Evolutionary conservation across 2,329 filamentous ascomycete species (phyloP).

Genomic region (Cadophora malorum): DNA sequence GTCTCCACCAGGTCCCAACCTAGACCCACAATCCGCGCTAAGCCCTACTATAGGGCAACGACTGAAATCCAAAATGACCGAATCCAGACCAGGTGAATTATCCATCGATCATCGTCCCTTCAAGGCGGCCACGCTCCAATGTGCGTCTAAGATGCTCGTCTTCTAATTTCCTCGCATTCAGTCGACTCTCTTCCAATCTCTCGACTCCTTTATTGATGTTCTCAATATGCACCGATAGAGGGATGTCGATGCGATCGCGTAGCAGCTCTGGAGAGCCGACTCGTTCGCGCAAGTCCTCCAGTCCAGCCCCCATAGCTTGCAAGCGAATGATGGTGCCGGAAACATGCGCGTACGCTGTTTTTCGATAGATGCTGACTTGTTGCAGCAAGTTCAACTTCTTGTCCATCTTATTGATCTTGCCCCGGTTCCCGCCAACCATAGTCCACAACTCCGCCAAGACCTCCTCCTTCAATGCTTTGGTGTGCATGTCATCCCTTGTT

Average conservation of each 20-base stretch:
- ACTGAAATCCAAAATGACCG: not conserved
- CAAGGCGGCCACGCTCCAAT: conserved; percentile 54
- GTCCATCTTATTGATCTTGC: conserved; percentile 64
- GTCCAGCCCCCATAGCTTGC: conserved; percentile 71
- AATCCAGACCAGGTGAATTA: conserved; percentile 21
- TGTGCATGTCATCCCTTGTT: conserved; percentile 64
- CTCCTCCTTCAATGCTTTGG: conserved; percentile 66
- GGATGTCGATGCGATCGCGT: conserved; percentile 59
- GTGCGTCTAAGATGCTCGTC: conserved; percentile 62
- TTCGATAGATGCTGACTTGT: conserved; percentile 70
- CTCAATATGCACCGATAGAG: conserved; percentile 76
- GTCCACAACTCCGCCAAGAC: conserved; percentile 76
- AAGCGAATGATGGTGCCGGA: conserved; percentile 73
- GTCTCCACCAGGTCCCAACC: not conserved
- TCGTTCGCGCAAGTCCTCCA: conserved; percentile 74
- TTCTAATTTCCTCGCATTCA: conserved; percentile 64
- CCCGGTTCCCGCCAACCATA: conserved; percentile 72
- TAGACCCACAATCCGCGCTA: not conserved
- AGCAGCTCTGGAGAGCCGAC: conserved; percentile 71
- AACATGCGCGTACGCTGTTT: conserved; percentile 71
- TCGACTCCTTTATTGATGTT: conserved; percentile 76
- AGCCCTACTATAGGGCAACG: not conserved
- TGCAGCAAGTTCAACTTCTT: conserved; percentile 68
- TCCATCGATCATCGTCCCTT: conserved; percentile 43
- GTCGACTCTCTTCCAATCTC: conserved; percentile 69